Conservation (phyloP, 345 rosid genomes). For the Eucalyptus caleyi region DNA sequence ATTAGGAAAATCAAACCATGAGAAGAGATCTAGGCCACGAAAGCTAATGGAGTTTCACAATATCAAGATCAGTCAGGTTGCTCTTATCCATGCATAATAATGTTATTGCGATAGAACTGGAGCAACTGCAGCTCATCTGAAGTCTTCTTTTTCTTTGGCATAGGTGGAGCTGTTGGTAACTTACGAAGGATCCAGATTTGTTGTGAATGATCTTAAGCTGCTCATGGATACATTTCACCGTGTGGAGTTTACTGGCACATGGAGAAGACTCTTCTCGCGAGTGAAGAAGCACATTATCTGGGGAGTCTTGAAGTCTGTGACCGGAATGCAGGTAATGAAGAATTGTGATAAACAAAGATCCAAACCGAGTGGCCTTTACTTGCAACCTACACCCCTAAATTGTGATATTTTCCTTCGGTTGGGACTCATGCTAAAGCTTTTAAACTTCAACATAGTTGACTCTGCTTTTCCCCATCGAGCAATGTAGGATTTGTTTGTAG, state of each 20-base stretch:
- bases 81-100: not conserved
- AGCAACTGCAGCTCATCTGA: not conserved
- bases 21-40: conserved; percentile 84
- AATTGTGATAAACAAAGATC: not conserved
- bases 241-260: conserved; percentile 79
- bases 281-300: conserved; percentile 97
- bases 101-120: not conserved
- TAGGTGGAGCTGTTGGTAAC: conserved; percentile 91
- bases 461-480: not conserved
- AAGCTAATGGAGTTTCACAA: conserved; percentile 88
- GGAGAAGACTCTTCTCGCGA: conserved; percentile 97
- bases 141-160: not conserved
- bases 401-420: not conserved
- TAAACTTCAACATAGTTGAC: not conserved
- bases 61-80: conserved; percentile 94
- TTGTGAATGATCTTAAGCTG: conserved; percentile 89
- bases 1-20: conserved; percentile 65
- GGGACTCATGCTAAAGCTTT: not conserved
- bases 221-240: conserved; percentile 95
- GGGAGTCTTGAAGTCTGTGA: conserved; percentile 96
- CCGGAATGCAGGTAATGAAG: conserved; percentile 89
- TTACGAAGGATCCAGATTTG: conserved; percentile 89
- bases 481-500: not conserved
- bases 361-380: not conserved
- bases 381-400: not conserved